Conservation (phyloP, 345 rosid genomes). For the Noccaea caerulescens region DNA sequence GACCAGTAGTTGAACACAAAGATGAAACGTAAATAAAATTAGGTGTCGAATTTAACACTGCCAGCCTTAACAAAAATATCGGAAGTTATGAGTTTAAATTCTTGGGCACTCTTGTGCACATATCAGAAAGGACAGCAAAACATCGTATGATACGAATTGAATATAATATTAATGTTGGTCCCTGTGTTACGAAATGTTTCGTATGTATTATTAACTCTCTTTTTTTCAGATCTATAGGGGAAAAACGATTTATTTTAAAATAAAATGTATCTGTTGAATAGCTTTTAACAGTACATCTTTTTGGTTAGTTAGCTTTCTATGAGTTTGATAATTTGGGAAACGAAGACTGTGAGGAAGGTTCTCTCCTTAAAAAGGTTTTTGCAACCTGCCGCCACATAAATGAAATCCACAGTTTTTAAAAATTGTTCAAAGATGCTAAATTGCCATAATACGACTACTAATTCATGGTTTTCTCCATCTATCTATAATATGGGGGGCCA, state of each 20-base stretch:
- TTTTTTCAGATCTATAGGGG: background rate
- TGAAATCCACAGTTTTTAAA: constrained; percentile 18
- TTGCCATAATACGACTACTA: constrained; percentile 9
- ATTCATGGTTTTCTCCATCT: background rate
- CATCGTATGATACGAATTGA: background rate
- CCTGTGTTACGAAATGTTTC: background rate
- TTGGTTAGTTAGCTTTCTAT: background rate
- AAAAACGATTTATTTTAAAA: background rate
- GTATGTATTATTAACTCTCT: background rate
- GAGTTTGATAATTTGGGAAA: background rate
- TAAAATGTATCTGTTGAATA: background rate
- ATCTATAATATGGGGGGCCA: background rate
- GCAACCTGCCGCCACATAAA: constrained; percentile 38
- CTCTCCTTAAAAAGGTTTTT: constrained; percentile 1
- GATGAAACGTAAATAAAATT: background rate
- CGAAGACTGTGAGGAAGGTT: constrained; percentile 21
- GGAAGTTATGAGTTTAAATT: background rate
- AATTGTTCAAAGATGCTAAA: constrained; percentile 26
- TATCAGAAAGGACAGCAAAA: background rate
- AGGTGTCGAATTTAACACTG: background rate
- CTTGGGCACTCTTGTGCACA: background rate
- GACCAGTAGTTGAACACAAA: background rate
- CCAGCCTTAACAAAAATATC: background rate
- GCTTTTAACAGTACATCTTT: background rate
- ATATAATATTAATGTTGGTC: background rate